Conservation (phyloP, 768 basidiomycete genomes). For the Mycena belliarum region DNA sequence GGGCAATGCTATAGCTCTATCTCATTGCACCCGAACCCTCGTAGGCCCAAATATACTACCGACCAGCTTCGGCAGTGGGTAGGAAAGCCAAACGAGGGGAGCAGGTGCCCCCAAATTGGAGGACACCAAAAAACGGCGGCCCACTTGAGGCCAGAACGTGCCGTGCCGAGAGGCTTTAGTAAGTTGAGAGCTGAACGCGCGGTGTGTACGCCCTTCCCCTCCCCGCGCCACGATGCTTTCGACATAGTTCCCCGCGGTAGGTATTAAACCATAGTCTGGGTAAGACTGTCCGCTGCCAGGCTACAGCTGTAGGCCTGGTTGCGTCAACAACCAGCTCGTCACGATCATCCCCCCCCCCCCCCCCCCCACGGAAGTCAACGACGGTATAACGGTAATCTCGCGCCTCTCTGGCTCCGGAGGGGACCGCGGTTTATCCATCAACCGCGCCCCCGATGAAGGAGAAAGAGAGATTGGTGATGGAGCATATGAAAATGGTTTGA, state of each 20-base stretch:
- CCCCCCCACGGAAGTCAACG: neutral
- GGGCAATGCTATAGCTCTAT: neutral
- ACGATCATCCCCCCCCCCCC: neutral
- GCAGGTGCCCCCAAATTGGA: neutral
- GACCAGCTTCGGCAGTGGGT: neutral
- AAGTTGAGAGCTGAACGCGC: neutral
- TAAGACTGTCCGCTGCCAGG: neutral
- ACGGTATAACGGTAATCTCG: neutral
- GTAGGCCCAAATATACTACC: conserved; percentile 10
- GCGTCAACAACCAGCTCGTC: neutral
- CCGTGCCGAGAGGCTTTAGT: conserved; percentile 17
- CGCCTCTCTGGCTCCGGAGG: conserved; percentile 13
- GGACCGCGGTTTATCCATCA: neutral
- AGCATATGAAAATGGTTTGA: neutral
- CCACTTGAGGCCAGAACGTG: conserved; percentile 9
- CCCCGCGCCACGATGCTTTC: neutral
- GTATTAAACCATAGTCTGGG: neutral
- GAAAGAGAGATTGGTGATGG: conserved; percentile 3
- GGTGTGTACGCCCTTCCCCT: neutral
- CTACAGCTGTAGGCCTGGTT: neutral
- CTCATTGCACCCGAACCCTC: neutral
- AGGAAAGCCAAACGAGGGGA: conserved; percentile 8
- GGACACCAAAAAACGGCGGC: conserved; percentile 1
- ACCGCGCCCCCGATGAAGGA: conserved; percentile 7
- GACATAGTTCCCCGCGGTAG: conserved; percentile 10